Percentiles rank a stretch among this genome's conserved stretches.
Evolutionary conservation across 2,329 filamentous ascomycete species (phyloP).

Genomic region (Coniochaeta hoffmannii): DNA sequence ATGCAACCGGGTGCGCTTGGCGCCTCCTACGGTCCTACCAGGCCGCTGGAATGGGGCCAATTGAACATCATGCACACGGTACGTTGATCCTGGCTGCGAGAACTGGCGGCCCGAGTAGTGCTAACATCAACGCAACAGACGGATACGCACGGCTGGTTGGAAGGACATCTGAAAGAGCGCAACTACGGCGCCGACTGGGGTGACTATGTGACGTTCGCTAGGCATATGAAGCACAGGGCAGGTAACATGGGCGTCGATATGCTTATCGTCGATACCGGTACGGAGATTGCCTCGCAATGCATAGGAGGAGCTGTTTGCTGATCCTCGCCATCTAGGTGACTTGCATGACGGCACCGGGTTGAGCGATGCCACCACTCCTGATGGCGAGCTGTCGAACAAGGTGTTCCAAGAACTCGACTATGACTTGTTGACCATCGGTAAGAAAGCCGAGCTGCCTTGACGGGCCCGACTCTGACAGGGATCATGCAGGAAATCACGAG

Average conservation of each 20-base stretch:
- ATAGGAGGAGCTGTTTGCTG: not conserved
- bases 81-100: constrained; percentile 8
- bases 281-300: no score
- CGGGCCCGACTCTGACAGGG: not conserved
- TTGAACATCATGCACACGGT: constrained; percentile 54
- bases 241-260: constrained; percentile 49
- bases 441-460: not conserved
- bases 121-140: constrained; percentile 26
- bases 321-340: constrained; percentile 31
- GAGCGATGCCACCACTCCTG: constrained; percentile 50
- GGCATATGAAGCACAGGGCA: constrained; percentile 52
- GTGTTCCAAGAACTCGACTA: constrained; percentile 34
- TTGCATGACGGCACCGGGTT: constrained; percentile 60
- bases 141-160: constrained; percentile 55
- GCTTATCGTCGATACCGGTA: constrained; percentile 52
- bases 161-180: constrained; percentile 52
- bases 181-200: constrained; percentile 62
- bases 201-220: constrained; percentile 54
- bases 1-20: constrained; percentile 38
- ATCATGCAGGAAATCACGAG: constrained; percentile 48
- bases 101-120: not conserved
- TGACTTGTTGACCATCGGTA: constrained; percentile 34
- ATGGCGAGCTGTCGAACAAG: constrained; percentile 46
- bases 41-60: constrained; percentile 52
- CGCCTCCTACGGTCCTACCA: constrained; percentile 33